Percentiles rank a stretch among this genome's conserved stretches.
Conservation (phyloP, 495 filamentous ascomycete species). For the Hypoxylon perforatum region DNA sequence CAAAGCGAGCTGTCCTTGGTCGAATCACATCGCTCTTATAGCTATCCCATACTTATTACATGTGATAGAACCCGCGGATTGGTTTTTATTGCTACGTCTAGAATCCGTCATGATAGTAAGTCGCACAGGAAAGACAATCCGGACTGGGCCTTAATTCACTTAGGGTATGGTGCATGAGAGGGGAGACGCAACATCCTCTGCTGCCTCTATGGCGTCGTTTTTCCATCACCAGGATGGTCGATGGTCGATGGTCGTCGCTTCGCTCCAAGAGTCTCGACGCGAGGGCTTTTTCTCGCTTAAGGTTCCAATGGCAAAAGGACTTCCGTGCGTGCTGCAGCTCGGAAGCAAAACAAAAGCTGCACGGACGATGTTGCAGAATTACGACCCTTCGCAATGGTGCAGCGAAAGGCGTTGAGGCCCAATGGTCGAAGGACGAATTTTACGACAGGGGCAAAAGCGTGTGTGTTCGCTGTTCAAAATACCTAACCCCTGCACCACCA, state of each 20-base stretch:
- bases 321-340: conserved; percentile 26
- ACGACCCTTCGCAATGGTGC: conserved; percentile 35
- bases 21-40: conserved; percentile 37
- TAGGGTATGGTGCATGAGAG: conserved; percentile 1
- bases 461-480: conserved; percentile 28
- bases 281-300: conserved; percentile 23
- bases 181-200: conserved; percentile 4
- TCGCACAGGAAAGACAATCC: conserved; percentile 29
- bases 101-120: conserved; percentile 16
- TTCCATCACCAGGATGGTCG: conserved; percentile 5
- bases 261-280: conserved; percentile 21
- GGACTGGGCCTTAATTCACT: conserved; percentile 25
- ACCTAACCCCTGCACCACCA: conserved; percentile 22
- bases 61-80: conserved; percentile 24
- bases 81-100: conserved; percentile 23
- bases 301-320: conserved; percentile 11
- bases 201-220: background rate
- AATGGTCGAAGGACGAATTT: conserved; percentile 9
- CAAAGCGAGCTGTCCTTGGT: conserved; percentile 20
- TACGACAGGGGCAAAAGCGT: conserved; percentile 9
- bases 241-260: background rate
- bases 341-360: conserved; percentile 22
- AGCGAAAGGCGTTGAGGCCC: conserved; percentile 26
- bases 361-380: conserved; percentile 30
- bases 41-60: conserved; percentile 26